Base-by-base conservation (phyloP, 2,329 filamentous ascomycete species). In the Colletotrichum somersetense region DNA sequence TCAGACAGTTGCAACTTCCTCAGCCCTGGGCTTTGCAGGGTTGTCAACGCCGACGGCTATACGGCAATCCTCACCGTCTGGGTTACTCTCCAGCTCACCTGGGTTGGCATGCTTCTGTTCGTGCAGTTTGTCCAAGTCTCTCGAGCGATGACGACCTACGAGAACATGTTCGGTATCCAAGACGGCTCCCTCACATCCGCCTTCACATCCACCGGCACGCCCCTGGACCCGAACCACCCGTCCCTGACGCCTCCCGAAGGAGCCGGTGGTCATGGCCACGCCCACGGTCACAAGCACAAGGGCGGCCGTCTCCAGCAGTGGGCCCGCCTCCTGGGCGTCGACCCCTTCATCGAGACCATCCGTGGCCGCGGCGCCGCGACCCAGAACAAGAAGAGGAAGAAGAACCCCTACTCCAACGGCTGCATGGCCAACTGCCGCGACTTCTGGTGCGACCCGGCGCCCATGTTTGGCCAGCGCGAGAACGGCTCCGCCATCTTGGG, bases 51-150 rank as follows among this genome's bases (percentile, higher is more conserved):
- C 62, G 96, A 98, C 79, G 87, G 94, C 0, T 97, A 96, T 80
- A 96, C 93, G 1, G 88, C 97, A 35, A 85, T 97, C 14, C 86
- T 97, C 26, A 89, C 89, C 16, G 83, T 93, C 38, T 99, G 96
- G 96, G 89, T 89, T 8, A 88, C 89, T 2, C 85, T 98, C 55
- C 97, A 99, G 81, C 88, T 98, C 42, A 92, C 94, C 26, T 99
- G 96, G 96, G 94, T 98, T 3, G 91, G 92, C n/a, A 98, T 99
- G 95, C 91, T 99, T 44, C 88, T 98, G 72, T 92, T 95, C 75
- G 97, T 98, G 6, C 97, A 99, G 80, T 91, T 98, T 63, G 88
- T 98, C 62, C 96, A 99, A 80, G 92, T 99, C 63, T 93, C 95
- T 0, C 91, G 95, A 73, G 97, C 95, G 69, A 92, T 97, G 86